Conservation (phyloP, 176 grass and related monocot genomes). For the Eragrostis curvula region DNA sequence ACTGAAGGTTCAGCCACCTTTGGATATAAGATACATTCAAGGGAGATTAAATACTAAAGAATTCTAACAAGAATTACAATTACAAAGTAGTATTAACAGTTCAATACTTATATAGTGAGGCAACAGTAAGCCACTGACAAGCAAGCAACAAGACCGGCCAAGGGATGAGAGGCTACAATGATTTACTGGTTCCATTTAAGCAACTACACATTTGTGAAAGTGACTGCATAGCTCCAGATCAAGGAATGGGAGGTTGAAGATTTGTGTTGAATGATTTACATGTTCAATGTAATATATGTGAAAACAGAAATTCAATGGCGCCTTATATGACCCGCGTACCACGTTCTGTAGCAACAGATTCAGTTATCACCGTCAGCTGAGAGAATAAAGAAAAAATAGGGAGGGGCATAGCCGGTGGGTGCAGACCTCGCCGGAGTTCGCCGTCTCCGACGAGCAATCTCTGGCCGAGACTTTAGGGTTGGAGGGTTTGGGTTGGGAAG, state of each 20-base stretch:
- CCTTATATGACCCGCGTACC: too few species aligned
- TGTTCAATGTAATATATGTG: background rate
- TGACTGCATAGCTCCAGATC: background rate
- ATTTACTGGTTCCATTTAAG: background rate
- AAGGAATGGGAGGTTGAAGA: background rate
- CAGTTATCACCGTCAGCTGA: too few species aligned
- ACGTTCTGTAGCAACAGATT: too few species aligned
- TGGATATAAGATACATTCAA: background rate
- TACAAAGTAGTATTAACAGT: background rate
- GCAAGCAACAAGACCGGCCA: background rate
- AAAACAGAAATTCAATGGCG: too few species aligned
- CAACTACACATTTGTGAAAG: background rate
- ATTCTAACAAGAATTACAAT: background rate
- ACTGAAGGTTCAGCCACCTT: constrained; percentile 64
- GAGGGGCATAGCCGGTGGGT: too few species aligned
- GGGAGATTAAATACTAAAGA: constrained; percentile 29
- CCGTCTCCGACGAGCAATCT: too few species aligned
- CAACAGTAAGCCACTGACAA: background rate
- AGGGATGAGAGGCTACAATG: background rate
- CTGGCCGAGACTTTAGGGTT: too few species aligned
- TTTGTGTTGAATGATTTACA: background rate
- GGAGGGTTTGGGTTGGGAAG: too few species aligned
- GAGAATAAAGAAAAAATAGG: too few species aligned
- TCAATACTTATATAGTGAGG: background rate
- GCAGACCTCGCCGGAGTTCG: too few species aligned